Base-by-base conservation (phyloP, 306 rosid genomes). In the Cotoneaster glaucophyllus region DNA sequence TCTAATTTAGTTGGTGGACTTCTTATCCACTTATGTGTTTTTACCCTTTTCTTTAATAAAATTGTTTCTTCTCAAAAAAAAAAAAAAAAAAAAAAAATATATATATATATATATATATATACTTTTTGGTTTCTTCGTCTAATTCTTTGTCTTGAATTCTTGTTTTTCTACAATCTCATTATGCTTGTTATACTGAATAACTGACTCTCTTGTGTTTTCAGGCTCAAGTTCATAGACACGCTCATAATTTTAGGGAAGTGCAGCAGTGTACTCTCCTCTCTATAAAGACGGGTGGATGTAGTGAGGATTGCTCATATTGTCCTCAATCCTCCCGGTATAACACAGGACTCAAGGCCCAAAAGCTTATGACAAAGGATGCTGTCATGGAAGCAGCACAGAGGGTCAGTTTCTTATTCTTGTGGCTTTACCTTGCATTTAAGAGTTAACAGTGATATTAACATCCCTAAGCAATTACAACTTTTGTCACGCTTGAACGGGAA, bases 241-340 rank as follows among this genome's bases (percentile, higher is more conserved):
- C 96, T 56, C 98, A 95, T 81, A 95, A 95, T 81, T 95, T 95
- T 26, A 88, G 96, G 79, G 93, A 95, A 91, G 98, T 95, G 80
- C 98, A 95, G 79, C 97, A 95, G 81, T 95, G 98, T 78, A 95
- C 98, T 74, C 96, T 95, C 29, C 85, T 95, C 29, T 95, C 98
- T 54, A 90, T 95, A 54, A 95, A 95, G 88, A 95, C 98, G 4
- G 98, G 98, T 34, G 98, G 98, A 29, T 95, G 98, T 70, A 95
- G 98, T 86, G 98, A 95, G 84, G 97, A 95, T 78, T 95, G 98
- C 67, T 92, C 98, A 3, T 95, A 95, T 69, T 95, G 98, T 56
- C 98, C 98, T 70, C 98, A 95, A 52, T 95, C 98, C 3, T 95
- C 98, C 14, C 86, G 93, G 77, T 92, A 95, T 80, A 81, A 90